Evolutionary conservation across 2,329 filamentous ascomycete genomes (phyloP).

Genomic region (Aspergillus terreus): DNA sequence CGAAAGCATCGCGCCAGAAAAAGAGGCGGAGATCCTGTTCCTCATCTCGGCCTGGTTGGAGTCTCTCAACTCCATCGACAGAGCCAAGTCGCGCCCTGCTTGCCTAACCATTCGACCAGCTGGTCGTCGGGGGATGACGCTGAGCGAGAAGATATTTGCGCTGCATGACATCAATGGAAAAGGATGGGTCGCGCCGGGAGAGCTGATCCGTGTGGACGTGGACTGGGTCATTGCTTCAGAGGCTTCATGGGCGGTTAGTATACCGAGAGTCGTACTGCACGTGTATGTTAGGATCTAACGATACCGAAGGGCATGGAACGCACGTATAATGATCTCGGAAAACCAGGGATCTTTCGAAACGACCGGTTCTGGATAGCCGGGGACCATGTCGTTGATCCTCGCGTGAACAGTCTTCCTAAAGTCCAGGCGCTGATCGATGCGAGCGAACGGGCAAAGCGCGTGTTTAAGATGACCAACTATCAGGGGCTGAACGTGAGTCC

Average conservation of each 20-base stretch:
- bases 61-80: slow-evolving; percentile 25
- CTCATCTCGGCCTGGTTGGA: slow-evolving; percentile 26
- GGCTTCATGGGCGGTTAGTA: slow-evolving; percentile 35
- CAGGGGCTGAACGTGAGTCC: slow-evolving; percentile 34
- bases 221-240: slow-evolving; percentile 49
- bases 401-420: slow-evolving; percentile 34
- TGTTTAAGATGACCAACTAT: slow-evolving; percentile 46
- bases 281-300: not conserved
- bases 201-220: slow-evolving; percentile 41
- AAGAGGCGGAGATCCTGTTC: slow-evolving; percentile 21
- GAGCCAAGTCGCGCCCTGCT: slow-evolving; percentile 4
- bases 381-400: slow-evolving; percentile 49
- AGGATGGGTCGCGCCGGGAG: slow-evolving; percentile 31
- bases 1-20: not conserved
- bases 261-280: not conserved
- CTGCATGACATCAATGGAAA: slow-evolving; percentile 27
- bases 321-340: slow-evolving; percentile 39
- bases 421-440: slow-evolving; percentile 36
- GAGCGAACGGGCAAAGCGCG: slow-evolving; percentile 34
- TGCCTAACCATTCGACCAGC: slow-evolving; percentile 11
- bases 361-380: slow-evolving; percentile 50
- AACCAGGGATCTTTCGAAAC: slow-evolving; percentile 47
- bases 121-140: slow-evolving; percentile 14
- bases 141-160: slow-evolving; percentile 41
- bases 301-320: slow-evolving; percentile 36